These are phyloP conservation scores for Rhynchospora tenuis DNA, from an alignment of 176 grass and related monocot species.

Conservation along the genomic window DNA sequence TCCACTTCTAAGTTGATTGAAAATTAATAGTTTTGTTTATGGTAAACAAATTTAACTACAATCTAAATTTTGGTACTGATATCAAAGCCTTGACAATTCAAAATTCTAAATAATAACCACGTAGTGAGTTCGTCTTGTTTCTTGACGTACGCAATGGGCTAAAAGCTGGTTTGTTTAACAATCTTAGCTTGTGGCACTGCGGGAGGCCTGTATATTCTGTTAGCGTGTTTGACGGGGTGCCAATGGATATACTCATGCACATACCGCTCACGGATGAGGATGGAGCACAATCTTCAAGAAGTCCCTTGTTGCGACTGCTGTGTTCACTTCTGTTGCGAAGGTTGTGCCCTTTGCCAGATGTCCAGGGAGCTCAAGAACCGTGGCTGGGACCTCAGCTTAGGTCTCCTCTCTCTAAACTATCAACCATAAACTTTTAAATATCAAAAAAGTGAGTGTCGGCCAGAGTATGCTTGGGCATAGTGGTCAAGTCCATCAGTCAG, in stretches of 20 bases:
- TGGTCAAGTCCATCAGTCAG: background rate
- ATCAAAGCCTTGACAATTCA: background rate
- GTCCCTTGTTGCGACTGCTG: constrained; percentile 48
- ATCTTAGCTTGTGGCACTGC: constrained; percentile 40
- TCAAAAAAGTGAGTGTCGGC: background rate
- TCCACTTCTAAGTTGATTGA: background rate
- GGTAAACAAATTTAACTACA: background rate
- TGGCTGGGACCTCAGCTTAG: constrained; percentile 52
- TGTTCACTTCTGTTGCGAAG: constrained; percentile 60
- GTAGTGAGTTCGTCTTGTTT: background rate
- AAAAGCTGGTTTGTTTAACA: background rate
- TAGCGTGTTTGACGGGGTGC: background rate
- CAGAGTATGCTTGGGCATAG: background rate
- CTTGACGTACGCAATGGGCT: background rate
- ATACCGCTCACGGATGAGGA: constrained; percentile 48
- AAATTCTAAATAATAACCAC: background rate
- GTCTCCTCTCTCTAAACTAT: background rate
- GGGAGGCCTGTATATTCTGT: constrained; percentile 41
- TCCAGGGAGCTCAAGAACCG: constrained; percentile 56
- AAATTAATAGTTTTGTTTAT: background rate
- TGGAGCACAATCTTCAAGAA: constrained; percentile 31
- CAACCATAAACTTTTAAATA: background rate
- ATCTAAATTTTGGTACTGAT: background rate
- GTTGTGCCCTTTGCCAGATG: constrained; percentile 57
- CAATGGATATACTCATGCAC: constrained; percentile 50